These are phyloP conservation scores for Ocimum tenuiflorum DNA, from an alignment of 257 asterid genomes.

Conservation along the genomic window DNA sequence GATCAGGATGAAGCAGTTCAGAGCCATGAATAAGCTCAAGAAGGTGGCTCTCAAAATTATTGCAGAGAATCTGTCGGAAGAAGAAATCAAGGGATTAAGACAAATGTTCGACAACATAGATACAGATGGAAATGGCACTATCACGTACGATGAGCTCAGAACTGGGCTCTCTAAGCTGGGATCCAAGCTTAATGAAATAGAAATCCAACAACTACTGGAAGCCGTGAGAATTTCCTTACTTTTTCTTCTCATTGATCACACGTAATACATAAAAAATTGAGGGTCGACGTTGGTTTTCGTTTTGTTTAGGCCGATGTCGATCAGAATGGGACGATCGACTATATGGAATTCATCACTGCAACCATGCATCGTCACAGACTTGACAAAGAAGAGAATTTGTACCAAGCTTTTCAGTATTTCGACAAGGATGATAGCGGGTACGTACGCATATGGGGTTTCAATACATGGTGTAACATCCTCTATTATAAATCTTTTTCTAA, in stretches of 20 bases:
- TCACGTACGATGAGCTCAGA: conserved; percentile 74
- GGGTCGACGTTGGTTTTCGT: too few species aligned
- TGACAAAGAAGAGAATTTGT: conserved; percentile 65
- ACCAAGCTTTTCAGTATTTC: conserved; percentile 66
- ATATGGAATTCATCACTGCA: conserved; percentile 73
- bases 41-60: conserved; percentile 88
- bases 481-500: too few species aligned
- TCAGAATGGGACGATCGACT: conserved; percentile 73
- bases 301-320: conserved; percentile 74
- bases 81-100: conserved; percentile 72
- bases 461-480: too few species aligned
- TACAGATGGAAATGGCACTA: conserved; percentile 74
- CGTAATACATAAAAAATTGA: too few species aligned
- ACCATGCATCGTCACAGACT: conserved; percentile 92
- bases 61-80: conserved; percentile 73
- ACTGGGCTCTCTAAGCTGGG: conserved; percentile 76
- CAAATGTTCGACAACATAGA: conserved; percentile 83
- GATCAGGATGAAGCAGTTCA: conserved; percentile 81
- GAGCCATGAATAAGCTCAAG: conserved; percentile 88
- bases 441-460: too few species aligned
- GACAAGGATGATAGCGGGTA: conserved; percentile 80
- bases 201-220: conserved; percentile 74
- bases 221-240: conserved; percentile 43
- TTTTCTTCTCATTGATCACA: too few species aligned
- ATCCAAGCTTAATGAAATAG: conserved; percentile 63